A percentile compares a stretch with the other conserved stretches of the same genome.
Evolutionary conservation across 1,284 basidiomycete species (phyloP).

Genomic region (Microstroma glucosiphilum): DNA sequence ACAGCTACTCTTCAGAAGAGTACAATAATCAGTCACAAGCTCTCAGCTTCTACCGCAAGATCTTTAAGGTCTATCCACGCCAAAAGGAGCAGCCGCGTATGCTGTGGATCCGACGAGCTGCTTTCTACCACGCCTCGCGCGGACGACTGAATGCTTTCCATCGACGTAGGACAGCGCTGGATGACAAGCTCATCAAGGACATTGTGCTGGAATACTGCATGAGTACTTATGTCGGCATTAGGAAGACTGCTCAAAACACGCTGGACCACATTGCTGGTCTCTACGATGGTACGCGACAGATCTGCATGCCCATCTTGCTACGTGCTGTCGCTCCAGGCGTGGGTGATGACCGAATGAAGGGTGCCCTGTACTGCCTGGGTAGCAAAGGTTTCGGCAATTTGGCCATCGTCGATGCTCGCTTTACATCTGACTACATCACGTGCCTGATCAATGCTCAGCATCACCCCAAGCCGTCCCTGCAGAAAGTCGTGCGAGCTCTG

Average conservation of each 20-base stretch:
- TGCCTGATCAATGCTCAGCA: conserved; percentile 77
- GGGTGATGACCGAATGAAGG: conserved; percentile 83
- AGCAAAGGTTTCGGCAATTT: conserved; percentile 60
- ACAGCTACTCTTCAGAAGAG: conserved; percentile 46
- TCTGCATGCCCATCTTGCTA: conserved; percentile 64
- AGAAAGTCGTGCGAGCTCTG: conserved; percentile 71
- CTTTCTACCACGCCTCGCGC: conserved; percentile 58
- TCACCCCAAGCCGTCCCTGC: conserved; percentile 85
- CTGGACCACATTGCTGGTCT: conserved; percentile 67
- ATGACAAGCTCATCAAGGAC: conserved; percentile 71
- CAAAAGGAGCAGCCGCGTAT: conserved; percentile 70
- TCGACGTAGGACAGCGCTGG: conserved; percentile 69
- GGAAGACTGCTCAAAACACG: conserved; percentile 67
- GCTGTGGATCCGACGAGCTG: conserved; percentile 72
- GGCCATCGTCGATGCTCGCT: conserved; percentile 61
- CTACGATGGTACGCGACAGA: conserved; percentile 73
- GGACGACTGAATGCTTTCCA: conserved; percentile 73
- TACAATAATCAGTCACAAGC: conserved; percentile 41
- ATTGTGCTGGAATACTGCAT: conserved; percentile 71
- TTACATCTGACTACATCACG: conserved; percentile 63
- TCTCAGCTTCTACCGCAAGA: conserved; percentile 39
- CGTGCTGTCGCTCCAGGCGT: conserved; percentile 15
- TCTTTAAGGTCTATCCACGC: conserved; percentile 60
- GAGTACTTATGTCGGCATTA: conserved; percentile 41
- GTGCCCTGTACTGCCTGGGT: conserved; percentile 79